A percentile compares a stretch with the other conserved stretches of the same genome.
These are phyloP conservation scores for Tanacetum coccineum DNA, from an alignment of 129 eudicot species.

Conservation along the genomic window DNA sequence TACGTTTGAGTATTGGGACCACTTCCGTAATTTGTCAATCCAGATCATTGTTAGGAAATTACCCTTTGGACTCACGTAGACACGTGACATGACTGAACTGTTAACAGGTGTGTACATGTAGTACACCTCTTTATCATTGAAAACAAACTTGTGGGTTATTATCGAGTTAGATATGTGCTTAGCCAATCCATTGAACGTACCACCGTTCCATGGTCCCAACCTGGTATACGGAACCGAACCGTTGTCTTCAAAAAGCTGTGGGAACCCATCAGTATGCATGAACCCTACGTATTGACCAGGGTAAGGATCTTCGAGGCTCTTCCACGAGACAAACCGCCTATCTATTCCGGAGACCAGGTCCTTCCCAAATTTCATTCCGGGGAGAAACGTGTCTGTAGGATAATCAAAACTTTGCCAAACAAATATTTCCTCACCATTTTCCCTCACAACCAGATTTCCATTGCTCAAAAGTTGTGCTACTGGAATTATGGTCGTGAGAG, in stretches of 20 bases:
- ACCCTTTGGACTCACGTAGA: slow-evolving; percentile 11
- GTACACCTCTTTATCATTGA: slow-evolving; percentile 12
- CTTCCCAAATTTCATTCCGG: slow-evolving; percentile 16
- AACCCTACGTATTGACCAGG: slow-evolving; percentile 14
- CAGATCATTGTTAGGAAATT: background rate
- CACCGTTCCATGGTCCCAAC: slow-evolving; percentile 36
- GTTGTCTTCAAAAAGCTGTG: slow-evolving; percentile 16
- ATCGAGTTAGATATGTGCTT: background rate
- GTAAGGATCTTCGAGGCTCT: slow-evolving; percentile 33
- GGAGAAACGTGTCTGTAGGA: too few species aligned
- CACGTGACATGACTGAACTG: slow-evolving; percentile 12
- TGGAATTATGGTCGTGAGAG: too few species aligned
- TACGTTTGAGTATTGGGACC: background rate
- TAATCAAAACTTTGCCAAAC: too few species aligned
- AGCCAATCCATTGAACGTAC: slow-evolving; percentile 21
- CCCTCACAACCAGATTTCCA: too few species aligned
- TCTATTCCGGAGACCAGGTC: slow-evolving; percentile 17
- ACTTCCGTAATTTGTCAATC: background rate
- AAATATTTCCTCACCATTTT: too few species aligned
- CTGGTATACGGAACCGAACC: slow-evolving; percentile 16
- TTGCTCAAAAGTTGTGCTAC: too few species aligned
- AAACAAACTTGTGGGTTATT: background rate
- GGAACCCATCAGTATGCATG: slow-evolving; percentile 25
- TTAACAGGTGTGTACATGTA: slow-evolving; percentile 4
- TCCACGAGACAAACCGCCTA: slow-evolving; percentile 21